phyloP scores from a whole-genome alignment of 2,329 filamentous ascomycete genomes.

The Alternaria consortialis region DNA sequence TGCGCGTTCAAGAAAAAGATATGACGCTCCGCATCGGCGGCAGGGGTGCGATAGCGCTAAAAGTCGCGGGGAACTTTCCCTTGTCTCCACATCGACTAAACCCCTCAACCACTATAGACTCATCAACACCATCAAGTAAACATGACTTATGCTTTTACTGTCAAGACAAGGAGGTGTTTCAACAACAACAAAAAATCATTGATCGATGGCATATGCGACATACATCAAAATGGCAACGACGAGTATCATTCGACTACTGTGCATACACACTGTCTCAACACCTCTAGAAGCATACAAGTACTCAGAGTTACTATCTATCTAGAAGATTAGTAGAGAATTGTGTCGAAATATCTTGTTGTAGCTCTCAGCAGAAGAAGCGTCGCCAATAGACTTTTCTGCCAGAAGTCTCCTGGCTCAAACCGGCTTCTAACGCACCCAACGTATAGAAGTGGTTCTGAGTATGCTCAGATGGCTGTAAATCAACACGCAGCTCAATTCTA shows the following conservation, averaged over 20 bases:
- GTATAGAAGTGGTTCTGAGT: neutral
- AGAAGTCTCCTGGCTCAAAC: neutral
- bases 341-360: neutral
- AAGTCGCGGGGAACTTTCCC: slow-evolving; percentile 11
- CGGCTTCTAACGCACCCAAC: neutral
- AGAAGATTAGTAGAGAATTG: neutral
- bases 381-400: neutral
- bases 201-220: too few relatives aligned
- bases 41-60: slow-evolving; percentile 26
- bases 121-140: neutral
- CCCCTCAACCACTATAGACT: neutral
- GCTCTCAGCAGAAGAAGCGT: neutral
- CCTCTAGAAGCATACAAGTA: neutral
- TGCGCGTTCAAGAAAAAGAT: slow-evolving; percentile 32
- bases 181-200: too few relatives aligned
- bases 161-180: too few relatives aligned
- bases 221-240: too few relatives aligned
- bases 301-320: neutral
- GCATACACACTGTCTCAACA: neutral
- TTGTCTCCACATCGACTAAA: neutral
- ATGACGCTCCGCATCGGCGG: slow-evolving; percentile 37
- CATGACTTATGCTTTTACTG: neutral
- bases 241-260: too few relatives aligned
- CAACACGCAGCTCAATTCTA: neutral
- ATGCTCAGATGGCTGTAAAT: neutral